These are phyloP conservation scores for Solanum virginianum DNA, from an alignment of 257 asterid species.

Conservation along the genomic window DNA sequence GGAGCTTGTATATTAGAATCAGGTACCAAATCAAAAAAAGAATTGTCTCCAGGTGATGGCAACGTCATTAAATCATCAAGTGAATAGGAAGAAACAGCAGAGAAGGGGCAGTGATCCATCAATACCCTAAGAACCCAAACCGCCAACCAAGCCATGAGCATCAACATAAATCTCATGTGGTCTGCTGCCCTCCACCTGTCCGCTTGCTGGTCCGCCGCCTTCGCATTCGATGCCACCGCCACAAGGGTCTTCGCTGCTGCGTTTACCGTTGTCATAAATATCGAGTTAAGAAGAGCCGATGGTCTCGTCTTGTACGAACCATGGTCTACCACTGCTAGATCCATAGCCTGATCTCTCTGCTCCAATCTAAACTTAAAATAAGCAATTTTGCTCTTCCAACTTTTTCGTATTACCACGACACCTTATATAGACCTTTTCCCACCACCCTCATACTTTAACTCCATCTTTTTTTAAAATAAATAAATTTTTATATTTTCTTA, in stretches of 20 bases:
- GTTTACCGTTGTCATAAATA: slow-evolving; percentile 18
- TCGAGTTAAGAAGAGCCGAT: slow-evolving; percentile 12
- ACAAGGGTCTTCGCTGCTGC: slow-evolving; percentile 21
- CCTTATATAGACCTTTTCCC: no score
- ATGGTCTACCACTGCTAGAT: slow-evolving; percentile 1
- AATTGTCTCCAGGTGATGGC: not conserved
- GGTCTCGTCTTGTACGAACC: slow-evolving; percentile 11
- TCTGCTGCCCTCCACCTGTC: slow-evolving; percentile 14
- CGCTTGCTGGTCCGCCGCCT: not conserved
- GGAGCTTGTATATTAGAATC: not conserved
- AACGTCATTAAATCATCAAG: not conserved
- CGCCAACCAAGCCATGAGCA: slow-evolving; percentile 18
- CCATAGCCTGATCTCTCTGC: not conserved
- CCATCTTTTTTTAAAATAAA: no score
- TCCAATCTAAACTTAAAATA: not conserved
- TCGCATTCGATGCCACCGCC: slow-evolving; percentile 10
- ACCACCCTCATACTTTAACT: no score
- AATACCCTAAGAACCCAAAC: slow-evolving; percentile 18
- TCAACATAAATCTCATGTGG: slow-evolving; percentile 15
- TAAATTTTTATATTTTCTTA: no score
- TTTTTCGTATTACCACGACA: no score
- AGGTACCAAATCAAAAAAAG: slow-evolving; percentile 1
- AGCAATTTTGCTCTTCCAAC: no score
- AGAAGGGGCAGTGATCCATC: slow-evolving; percentile 18
- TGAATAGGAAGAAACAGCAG: not conserved